Evolutionary conservation across 1,284 basidiomycete species (phyloP), one percentile per base, ranked within the genome.

Genomic region (Ceratorhiza oryzae-sativae): DNA sequence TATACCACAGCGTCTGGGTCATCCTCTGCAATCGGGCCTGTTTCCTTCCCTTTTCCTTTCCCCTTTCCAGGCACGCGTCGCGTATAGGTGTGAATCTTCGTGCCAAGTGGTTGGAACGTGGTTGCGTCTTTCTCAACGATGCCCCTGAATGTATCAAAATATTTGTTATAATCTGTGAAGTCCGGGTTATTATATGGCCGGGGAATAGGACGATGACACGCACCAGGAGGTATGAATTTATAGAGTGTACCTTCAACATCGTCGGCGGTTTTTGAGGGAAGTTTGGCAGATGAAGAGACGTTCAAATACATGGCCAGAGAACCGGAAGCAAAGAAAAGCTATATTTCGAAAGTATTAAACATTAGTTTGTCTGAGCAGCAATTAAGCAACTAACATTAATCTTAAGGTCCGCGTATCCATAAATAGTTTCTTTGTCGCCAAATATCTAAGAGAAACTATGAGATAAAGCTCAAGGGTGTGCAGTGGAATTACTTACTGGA

Each of bases 351-450:
- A 36, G 12, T 34, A 20, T 55, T n/a, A 63, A 46, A 8, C 46
- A 65, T 36, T 51, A 45, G 3, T 18, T 4, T 12, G 51, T 34
- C 10, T 46, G 34, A 59, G 56, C 32, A 27, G n/a, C 25, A 46
- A 62, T 30, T 48, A 56, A 72, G 5, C 18, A 34, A 61, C 90
- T 76, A 78, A 96, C 94, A 79, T 96, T 88, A 76, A 97, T 90
- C 39, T 86, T 81, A 70, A 98, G 83, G 77, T 90, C 89, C 74
- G 88, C 86, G 82, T 98, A 99, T 1, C 97, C 97, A 80, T 97
- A 99, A 76, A 99, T 91, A 81, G 91, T 96, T 83, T 99, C 95
- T 71, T 97, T 92, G 77, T 98, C 94, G 65, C 97, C 97, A 79
- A 91, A 98, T 80, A 98, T 95, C 86, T 93, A 71, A 48, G 46